Evolutionary conservation across 2,329 filamentous ascomycete genomes (phyloP), one percentile per base, ranked within the genome.

Genomic region (Diaporthe humulicola): DNA sequence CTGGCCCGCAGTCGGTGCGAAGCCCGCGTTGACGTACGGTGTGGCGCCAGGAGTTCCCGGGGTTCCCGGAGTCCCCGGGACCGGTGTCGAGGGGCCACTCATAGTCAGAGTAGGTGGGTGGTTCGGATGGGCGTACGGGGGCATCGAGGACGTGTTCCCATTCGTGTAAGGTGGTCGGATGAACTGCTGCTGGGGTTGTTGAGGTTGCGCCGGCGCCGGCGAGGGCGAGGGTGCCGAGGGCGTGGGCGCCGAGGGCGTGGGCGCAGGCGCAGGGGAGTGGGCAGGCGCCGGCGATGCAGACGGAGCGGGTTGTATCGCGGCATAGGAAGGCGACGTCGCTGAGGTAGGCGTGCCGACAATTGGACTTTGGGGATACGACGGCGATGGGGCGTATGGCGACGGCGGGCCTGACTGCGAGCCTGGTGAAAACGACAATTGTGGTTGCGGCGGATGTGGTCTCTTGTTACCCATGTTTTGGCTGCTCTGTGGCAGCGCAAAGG

Each of bases 401-500:
- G 48, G 33, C 30, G 74, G 73, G 19, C 72, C 70, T 19, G 74
- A 76, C 15, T 76, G 74, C 22, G 72, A 10, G 9, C 25, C 52
- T 14, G 72, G 57, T 22, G 72, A 56, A n/a, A 33, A 64, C 1
- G 15, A 14, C 57, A 64, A 15, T 30, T 54, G 70, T 25, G 58
- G 56, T 38, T 36, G 38, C 19, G 54, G 58, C 22, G 28, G n/a
- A 14, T 52, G 2, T 30, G 17, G 40, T 48, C 60, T 45, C 36
- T 45, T 45, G 5, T 64, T 72, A 8, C 22, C 52, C 33, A 54
- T n/a, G 14, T 64, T 72, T 4, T 54, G 58, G 48, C n/a, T 64
- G 22, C 7, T 38, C 14, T 33, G 25, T 42, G 78, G 87, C 90
- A 78, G 88, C 84, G 90, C 75, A 83, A 84, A 93, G 70, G 83